Evolutionary conservation across 306 rosid genomes (phyloP).

Genomic region (Cotoneaster glaucophyllus): DNA sequence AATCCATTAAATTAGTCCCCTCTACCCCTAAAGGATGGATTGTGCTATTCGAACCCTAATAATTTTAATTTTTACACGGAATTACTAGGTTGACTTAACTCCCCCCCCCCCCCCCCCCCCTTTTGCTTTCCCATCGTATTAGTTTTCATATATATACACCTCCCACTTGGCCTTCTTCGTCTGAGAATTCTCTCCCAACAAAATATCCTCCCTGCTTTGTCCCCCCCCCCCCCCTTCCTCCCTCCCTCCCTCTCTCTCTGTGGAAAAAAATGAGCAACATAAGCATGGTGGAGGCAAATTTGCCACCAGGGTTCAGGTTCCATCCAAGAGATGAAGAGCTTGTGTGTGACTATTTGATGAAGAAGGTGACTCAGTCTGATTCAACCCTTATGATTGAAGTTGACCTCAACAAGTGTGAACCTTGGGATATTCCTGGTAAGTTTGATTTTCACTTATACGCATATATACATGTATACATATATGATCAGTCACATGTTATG

Average conservation of each 20-base stretch:
- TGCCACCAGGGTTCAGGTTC: conserved; percentile 92
- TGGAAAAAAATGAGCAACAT: conserved; percentile 55
- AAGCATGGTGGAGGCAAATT: conserved; percentile 75
- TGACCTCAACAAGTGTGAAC: conserved; percentile 93
- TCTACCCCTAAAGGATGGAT: not conserved
- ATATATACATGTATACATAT: too few relatives aligned
- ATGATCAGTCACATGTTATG: too few relatives aligned
- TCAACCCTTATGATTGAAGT: conserved; percentile 73
- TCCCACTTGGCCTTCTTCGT: conserved; percentile 12
- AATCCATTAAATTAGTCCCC: not conserved
- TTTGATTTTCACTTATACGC: not conserved
- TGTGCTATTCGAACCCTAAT: conserved; percentile 9
- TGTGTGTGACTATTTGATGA: conserved; percentile 79
- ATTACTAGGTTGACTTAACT: conserved; percentile 49
- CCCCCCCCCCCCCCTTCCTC: not conserved
- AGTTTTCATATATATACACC: conserved; percentile 31
- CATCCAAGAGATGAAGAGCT: conserved; percentile 95
- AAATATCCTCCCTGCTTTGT: not conserved
- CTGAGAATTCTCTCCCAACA: not conserved
- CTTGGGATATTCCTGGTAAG: conserved; percentile 97
- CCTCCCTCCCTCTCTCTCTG: conserved; percentile 2
- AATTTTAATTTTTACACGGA: conserved; percentile 6
- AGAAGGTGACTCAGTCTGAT: conserved; percentile 43
- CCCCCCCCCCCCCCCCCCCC: conserved; percentile 3
- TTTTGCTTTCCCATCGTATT: conserved; percentile 13